phyloP scores from a whole-genome alignment of 805 yeast species.

The Candida coleopterorum region DNA sequence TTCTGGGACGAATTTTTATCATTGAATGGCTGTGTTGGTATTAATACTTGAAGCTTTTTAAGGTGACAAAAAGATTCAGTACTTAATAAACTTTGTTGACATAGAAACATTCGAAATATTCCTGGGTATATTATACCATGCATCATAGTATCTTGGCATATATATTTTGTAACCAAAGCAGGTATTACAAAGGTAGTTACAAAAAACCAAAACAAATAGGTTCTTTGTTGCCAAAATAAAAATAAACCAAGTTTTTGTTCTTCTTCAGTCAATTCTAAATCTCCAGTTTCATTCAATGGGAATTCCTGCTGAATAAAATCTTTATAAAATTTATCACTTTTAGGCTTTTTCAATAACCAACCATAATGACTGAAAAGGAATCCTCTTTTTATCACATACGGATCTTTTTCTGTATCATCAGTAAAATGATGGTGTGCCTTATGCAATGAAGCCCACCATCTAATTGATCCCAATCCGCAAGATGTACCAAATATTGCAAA shows the following conservation, averaged over 20 bases:
- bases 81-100: constrained; percentile 76
- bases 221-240: constrained; percentile 32
- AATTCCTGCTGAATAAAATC: constrained; percentile 36
- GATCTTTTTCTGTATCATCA: constrained; percentile 80
- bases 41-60: constrained; percentile 56
- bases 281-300: constrained; percentile 15
- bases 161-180: constrained; percentile 16
- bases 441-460: constrained; percentile 80
- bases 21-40: constrained; percentile 47
- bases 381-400: constrained; percentile 79
- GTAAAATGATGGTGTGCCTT: constrained; percentile 85
- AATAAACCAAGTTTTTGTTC: constrained; percentile 17
- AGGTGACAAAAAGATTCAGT: constrained; percentile 82
- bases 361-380: constrained; percentile 82
- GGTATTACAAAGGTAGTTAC: constrained; percentile 31
- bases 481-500: constrained; percentile 65
- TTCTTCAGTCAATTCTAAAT: constrained; percentile 11
- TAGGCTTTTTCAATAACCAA: constrained; percentile 71
- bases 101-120: constrained; percentile 58
- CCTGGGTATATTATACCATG: constrained; percentile 64
- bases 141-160: constrained; percentile 26
- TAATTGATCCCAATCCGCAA: constrained; percentile 70
- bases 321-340: constrained; percentile 24
- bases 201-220: constrained; percentile 23
- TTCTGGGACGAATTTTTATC: constrained; percentile 66